Conservation (phyloP, 1,284 basidiomycete genomes). For the Boletus sp. region DNA sequence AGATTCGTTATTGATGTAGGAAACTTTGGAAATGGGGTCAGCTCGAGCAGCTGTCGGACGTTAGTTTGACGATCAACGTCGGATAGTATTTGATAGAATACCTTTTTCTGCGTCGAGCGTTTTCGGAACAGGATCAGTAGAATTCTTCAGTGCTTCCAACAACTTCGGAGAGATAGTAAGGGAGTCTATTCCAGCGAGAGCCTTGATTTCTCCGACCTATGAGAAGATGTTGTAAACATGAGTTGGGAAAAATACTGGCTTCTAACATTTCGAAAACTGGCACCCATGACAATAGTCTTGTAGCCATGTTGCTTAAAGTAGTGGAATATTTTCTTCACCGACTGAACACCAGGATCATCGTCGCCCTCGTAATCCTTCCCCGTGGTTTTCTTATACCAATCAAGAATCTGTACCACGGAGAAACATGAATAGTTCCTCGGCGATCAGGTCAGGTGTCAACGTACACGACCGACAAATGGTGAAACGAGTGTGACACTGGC, state of each 20-base stretch:
- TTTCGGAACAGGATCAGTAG: conserved; percentile 76
- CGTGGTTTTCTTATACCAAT: conserved; percentile 93
- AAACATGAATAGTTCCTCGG: not conserved
- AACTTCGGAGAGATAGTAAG: conserved; percentile 92
- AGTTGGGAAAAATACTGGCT: not conserved
- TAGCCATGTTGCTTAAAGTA: conserved; percentile 99
- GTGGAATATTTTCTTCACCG: conserved; percentile 97
- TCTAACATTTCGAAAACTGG: conserved; percentile 93
- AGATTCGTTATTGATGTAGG: conserved; percentile 89
- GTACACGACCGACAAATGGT: conserved; percentile 94
- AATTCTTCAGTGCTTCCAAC: conserved; percentile 89
- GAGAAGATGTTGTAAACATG: not conserved
- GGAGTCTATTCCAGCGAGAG: conserved; percentile 95
- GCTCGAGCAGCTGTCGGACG: conserved; percentile 53
- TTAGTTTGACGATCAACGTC: not conserved
- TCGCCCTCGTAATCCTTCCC: conserved; percentile 87
- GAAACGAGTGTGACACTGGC: conserved; percentile 97
- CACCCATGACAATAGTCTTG: conserved; percentile 94
- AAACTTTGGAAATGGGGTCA: conserved; percentile 76
- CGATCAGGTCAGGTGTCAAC: conserved; percentile 34
- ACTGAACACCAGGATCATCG: conserved; percentile 94
- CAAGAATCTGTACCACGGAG: conserved; percentile 69
- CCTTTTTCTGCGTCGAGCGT: conserved; percentile 77
- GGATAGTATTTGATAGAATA: conserved; percentile 3
- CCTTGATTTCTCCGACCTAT: conserved; percentile 89